These are phyloP conservation scores for Arthrobotrys iridis DNA, from an alignment of 2,329 filamentous ascomycete genomes.

Conservation along the genomic window DNA sequence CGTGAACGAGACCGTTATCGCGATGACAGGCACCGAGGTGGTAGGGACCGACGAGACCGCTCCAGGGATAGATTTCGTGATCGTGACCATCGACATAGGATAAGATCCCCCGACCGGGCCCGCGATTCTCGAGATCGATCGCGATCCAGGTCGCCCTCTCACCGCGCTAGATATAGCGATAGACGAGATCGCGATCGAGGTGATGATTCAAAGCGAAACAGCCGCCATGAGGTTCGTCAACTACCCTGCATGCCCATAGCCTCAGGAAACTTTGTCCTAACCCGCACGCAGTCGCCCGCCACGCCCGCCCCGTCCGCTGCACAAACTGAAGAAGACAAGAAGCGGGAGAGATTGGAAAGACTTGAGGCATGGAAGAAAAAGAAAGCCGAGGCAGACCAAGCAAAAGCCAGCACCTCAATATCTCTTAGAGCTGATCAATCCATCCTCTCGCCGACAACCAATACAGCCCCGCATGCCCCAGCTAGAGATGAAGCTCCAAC, in stretches of 20 bases:
- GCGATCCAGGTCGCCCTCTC: conserved; percentile 2
- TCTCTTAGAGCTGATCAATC: conserved; percentile 57
- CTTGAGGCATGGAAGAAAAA: conserved; percentile 59
- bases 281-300: conserved; percentile 52
- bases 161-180: conserved; percentile 29
- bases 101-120: conserved; percentile 52
- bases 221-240: conserved; percentile 55
- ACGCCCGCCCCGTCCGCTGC: conserved; percentile 48
- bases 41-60: conserved; percentile 55
- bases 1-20: conserved; percentile 56
- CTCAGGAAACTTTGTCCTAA: not conserved
- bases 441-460: conserved; percentile 54
- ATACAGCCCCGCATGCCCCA: conserved; percentile 37
- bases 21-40: conserved; percentile 56
- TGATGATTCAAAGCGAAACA: conserved; percentile 53
- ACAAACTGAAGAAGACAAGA: conserved; percentile 58
- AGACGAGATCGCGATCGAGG: conserved; percentile 57
- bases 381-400: conserved; percentile 58
- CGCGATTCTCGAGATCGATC: conserved; percentile 55
- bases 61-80: conserved; percentile 57
- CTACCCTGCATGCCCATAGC: not conserved
- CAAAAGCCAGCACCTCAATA: conserved; percentile 56
- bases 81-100: conserved; percentile 55
- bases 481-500: conserved; percentile 41
- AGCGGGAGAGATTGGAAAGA: conserved; percentile 57